Evolutionary conservation across 768 basidiomycete species (phyloP).

Genomic region (Russula earlei): DNA sequence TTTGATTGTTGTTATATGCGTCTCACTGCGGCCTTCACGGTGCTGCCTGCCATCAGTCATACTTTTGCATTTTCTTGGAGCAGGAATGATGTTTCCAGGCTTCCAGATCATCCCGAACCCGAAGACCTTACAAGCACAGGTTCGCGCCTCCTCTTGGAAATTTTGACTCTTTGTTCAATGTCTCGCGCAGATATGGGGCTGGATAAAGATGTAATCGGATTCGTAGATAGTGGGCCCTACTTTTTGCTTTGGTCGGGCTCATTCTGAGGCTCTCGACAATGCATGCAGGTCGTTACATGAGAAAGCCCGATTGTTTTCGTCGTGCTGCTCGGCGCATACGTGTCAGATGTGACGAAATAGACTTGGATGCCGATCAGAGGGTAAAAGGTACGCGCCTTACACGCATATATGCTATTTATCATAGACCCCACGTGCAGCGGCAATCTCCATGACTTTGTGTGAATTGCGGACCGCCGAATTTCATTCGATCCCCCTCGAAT

Average conservation of each 20-base stretch:
- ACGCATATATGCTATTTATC: not conserved
- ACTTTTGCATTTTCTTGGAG: not conserved
- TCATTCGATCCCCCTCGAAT: conserved; percentile 19
- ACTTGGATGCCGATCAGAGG: conserved; percentile 14
- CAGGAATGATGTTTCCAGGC: not conserved
- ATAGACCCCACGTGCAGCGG: conserved; percentile 1
- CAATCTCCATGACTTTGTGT: conserved; percentile 20
- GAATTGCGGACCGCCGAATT: conserved; percentile 17
- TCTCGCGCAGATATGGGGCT: not conserved
- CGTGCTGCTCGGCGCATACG: conserved; percentile 13
- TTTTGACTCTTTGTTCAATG: not conserved
- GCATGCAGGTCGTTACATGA: not conserved
- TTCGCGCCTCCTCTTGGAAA: not conserved
- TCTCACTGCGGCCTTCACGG: not conserved
- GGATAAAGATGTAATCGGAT: not conserved
- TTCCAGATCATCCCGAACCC: not conserved
- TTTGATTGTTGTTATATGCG: not conserved
- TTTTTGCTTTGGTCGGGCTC: too few species aligned
- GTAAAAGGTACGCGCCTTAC: conserved; percentile 12
- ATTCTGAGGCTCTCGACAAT: not conserved
- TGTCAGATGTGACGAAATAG: conserved; percentile 16
- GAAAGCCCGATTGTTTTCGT: conserved; percentile 20
- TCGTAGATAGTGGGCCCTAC: not conserved
- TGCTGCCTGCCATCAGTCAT: not conserved
- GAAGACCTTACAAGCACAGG: not conserved